Conservation (phyloP, 805 yeast genomes). For the Metschnikowia vanudenii region DNA sequence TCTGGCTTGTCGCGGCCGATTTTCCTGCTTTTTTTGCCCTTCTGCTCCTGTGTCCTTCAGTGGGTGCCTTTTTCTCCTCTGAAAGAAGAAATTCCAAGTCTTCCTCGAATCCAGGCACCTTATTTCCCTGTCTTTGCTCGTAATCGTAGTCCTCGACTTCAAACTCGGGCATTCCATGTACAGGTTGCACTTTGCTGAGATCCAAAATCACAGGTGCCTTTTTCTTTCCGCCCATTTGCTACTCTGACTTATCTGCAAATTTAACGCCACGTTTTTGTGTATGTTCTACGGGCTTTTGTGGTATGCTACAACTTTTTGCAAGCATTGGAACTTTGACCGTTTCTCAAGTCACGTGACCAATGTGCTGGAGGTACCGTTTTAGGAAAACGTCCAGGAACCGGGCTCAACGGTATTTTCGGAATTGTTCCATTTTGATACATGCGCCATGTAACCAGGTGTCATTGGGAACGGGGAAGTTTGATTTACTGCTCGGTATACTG, state of each 20-base stretch:
- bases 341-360: too few species aligned
- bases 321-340: too few species aligned
- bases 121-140: slow-evolving; percentile 15
- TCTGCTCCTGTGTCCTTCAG: slow-evolving; percentile 1
- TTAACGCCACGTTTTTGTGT: background rate
- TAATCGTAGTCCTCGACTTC: slow-evolving; percentile 22
- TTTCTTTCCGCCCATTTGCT: slow-evolving; percentile 2
- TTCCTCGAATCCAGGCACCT: slow-evolving; percentile 24
- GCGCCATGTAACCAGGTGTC: too few species aligned
- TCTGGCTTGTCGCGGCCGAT: background rate
- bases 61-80: slow-evolving; percentile 1
- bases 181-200: slow-evolving; percentile 4
- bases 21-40: background rate
- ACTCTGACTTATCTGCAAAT: background rate
- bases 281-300: background rate
- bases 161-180: slow-evolving; percentile 7
- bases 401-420: too few species aligned
- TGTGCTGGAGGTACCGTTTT: too few species aligned
- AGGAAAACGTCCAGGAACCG: too few species aligned
- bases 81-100: slow-evolving; percentile 32
- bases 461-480: too few species aligned
- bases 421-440: too few species aligned
- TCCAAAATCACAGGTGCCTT: slow-evolving; percentile 4
- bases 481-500: too few species aligned
- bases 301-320: too few species aligned